Base-by-base conservation (phyloP, 176 grass and related monocot genomes). In the Phyllostachys edulis region DNA sequence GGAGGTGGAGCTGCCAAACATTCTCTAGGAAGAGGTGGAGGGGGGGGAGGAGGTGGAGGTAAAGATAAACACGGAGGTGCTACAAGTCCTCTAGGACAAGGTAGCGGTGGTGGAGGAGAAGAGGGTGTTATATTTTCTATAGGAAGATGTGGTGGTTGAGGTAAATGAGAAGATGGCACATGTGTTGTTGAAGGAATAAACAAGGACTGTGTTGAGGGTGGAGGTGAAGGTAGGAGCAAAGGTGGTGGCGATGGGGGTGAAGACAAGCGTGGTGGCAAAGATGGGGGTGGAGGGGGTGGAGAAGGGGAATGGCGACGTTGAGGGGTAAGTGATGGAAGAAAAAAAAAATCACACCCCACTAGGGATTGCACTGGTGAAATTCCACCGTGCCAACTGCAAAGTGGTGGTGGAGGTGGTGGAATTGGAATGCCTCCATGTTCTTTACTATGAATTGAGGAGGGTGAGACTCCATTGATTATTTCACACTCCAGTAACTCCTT, bases 391-490 rank as follows among this genome's bases (percentile, higher is more conserved):
- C 69, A 40, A 21, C 59, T 45, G 11, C 27, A 59, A 26, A 32
- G 26, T 39, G 37, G 9, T 63, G 71, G 71, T 52, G 83, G 60
- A 18, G 63, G 56, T 15, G 68, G 56, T 78, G 84, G 84, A 49
- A 67, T 82, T 86, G 90, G 40, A 85, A 85, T 47, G 57, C 17
- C 54, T 91, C 62, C 41, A 38, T 80, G 42, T 26, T 80, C 85
- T 84, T 82, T 50, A 62, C 37, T 59, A 63, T 62, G 60, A 77
- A 17, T 21, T 74, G 21, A 16, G 23, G 63, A 69, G 27, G 59
- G 18, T 55, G 82, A 49, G 13, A 3, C 36, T 80, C 10, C 40
- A n/a, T 62, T 68, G 32, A 75, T 78, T 26, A 40, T 59, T 68
- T 87, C 38, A 75, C 2, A 74, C 10, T 40, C 20, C 41, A 34